Conservation (phyloP, 371 early-diverging fungal species). For the Mucor indicus region DNA sequence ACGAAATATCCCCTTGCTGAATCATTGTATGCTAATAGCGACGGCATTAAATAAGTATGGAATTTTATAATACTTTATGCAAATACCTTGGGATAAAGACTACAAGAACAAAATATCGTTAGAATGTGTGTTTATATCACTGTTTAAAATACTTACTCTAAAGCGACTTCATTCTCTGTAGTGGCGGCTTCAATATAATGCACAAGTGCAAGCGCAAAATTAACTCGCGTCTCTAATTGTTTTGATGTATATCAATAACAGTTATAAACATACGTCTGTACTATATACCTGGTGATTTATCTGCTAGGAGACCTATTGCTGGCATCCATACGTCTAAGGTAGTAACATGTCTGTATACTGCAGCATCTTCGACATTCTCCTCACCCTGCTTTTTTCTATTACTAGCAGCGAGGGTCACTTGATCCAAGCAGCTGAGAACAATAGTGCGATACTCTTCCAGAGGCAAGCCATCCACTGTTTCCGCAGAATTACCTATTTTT, state of each 20-base stretch:
- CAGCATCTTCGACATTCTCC: too few relatives aligned
- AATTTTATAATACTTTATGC: too few relatives aligned
- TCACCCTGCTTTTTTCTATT: too few relatives aligned
- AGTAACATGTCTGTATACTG: slow-evolving; percentile 11
- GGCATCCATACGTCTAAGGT: slow-evolving; percentile 38
- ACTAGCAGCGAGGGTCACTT: slow-evolving; percentile 1
- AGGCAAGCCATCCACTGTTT: slow-evolving; percentile 43
- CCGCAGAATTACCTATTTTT: slow-evolving; percentile 29
- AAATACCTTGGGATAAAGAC: slow-evolving; percentile 25
- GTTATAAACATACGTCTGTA: not conserved
- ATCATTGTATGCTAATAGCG: slow-evolving; percentile 21
- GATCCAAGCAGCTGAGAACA: slow-evolving; percentile 41
- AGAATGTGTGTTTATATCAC: not conserved
- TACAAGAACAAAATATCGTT: slow-evolving; percentile 8
- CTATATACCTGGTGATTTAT: slow-evolving; percentile 21
- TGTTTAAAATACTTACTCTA: slow-evolving; percentile 22
- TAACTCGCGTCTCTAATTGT: slow-evolving; percentile 29
- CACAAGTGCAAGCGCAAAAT: slow-evolving; percentile 27
- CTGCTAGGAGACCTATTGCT: slow-evolving; percentile 33
- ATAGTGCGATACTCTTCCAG: slow-evolving; percentile 41
- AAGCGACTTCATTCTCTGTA: slow-evolving; percentile 25
- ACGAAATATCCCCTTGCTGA: slow-evolving; percentile 43
- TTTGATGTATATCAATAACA: not conserved
- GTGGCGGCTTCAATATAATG: slow-evolving; percentile 32
- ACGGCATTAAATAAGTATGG: not conserved